These are phyloP conservation scores for Xerocomus potaroensis DNA, from an alignment of 768 basidiomycete species.

Conservation along the genomic window DNA sequence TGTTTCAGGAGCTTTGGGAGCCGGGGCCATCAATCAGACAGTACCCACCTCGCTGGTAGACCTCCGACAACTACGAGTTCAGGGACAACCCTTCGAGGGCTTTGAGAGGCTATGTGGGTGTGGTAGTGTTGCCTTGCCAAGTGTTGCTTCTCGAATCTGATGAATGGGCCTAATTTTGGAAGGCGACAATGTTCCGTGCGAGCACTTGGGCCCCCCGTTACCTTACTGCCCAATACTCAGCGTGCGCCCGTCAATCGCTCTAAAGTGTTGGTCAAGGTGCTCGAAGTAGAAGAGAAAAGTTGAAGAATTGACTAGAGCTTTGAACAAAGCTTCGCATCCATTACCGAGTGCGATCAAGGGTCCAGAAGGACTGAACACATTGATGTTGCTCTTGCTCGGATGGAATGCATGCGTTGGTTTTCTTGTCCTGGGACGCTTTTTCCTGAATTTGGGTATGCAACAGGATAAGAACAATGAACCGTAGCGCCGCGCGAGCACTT, in stretches of 20 bases:
- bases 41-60: conserved; percentile 94
- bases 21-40: conserved; percentile 91
- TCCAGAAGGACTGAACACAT: conserved; percentile 80
- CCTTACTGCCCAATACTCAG: conserved; percentile 91
- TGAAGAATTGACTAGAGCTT: conserved; percentile 64
- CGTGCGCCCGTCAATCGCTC: conserved; percentile 71
- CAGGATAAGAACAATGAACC: conserved; percentile 80
- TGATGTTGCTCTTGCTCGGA: conserved; percentile 85
- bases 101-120: conserved; percentile 92
- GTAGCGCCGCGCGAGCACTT: conserved; percentile 70
- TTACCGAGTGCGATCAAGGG: conserved; percentile 78
- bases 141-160: neutral
- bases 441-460: too few relatives aligned
- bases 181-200: conserved; percentile 94
- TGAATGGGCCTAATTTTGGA: conserved; percentile 66
- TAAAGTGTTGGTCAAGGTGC: conserved; percentile 76
- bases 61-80: conserved; percentile 84
- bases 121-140: conserved; percentile 18
- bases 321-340: conserved; percentile 71
- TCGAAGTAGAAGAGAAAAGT: conserved; percentile 66
- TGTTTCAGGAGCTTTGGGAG: conserved; percentile 88
- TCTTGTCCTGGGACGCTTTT: too few relatives aligned
- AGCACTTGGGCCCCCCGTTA: conserved; percentile 85
- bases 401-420: conserved; percentile 58
- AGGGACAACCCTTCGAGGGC: conserved; percentile 91